phyloP scores from a whole-genome alignment of 2,329 filamentous ascomycete genomes.

The Pestalotiopsis sp. region DNA sequence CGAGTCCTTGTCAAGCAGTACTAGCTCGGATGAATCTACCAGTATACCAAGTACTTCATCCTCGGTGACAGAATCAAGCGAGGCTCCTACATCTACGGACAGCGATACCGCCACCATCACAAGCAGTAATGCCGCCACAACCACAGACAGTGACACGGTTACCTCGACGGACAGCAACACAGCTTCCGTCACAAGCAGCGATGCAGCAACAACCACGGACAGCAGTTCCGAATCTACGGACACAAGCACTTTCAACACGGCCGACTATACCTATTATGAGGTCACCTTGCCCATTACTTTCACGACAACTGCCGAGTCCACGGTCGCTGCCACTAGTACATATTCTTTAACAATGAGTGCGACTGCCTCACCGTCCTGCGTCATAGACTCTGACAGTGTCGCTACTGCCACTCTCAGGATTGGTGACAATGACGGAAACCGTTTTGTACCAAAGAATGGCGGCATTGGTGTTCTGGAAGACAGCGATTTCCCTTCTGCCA shows the following conservation, averaged over 20 bases:
- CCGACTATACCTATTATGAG: background rate
- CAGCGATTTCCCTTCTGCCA: background rate
- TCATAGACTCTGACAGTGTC: background rate
- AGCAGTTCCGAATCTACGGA: background rate
- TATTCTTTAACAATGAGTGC: background rate
- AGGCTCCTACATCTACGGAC: background rate
- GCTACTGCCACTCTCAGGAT: background rate
- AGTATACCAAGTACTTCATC: background rate
- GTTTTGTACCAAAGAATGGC: background rate
- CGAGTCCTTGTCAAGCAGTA: background rate
- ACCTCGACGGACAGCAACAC: background rate
- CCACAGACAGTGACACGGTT: background rate
- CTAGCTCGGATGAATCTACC: background rate
- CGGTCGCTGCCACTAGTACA: background rate
- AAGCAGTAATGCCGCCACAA: background rate
- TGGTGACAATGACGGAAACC: background rate
- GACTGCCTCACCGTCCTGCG: background rate
- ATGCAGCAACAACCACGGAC: background rate
- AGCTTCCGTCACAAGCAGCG: background rate
- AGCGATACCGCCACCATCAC: background rate
- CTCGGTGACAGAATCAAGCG: background rate
- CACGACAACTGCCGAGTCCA: background rate
- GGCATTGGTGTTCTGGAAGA: background rate
- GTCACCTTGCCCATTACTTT: background rate
- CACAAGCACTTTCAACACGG: background rate